Percentiles rank a stretch among this genome's conserved stretches.
Evolutionary conservation across 2,329 filamentous ascomycete genomes (phyloP).

Genomic region (Hypomyces perniciosus): DNA sequence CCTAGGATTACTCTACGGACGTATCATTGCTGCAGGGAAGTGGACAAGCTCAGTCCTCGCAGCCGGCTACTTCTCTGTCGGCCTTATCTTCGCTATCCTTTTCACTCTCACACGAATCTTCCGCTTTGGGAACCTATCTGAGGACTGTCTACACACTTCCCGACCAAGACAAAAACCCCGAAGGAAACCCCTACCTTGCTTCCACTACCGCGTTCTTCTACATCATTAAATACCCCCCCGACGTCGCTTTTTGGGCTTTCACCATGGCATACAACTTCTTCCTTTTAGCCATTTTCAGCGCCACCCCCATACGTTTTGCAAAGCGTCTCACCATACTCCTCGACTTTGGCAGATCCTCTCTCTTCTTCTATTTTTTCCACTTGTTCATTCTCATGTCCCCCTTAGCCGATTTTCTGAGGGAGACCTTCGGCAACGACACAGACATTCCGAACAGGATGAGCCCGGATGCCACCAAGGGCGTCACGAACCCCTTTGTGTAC

Average conservation of each 20-base stretch:
- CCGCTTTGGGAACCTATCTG: conserved; percentile 38
- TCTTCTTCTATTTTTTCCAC: conserved; percentile 42
- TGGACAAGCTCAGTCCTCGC: conserved; percentile 24
- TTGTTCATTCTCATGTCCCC: conserved; percentile 24
- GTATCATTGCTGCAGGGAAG: conserved; percentile 29
- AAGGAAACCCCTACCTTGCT: conserved; percentile 35
- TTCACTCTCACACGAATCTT: conserved; percentile 38
- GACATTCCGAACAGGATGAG: conserved; percentile 21
- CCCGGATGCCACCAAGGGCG: conserved; percentile 22
- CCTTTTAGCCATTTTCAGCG: conserved; percentile 32
- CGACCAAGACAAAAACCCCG: conserved; percentile 26
- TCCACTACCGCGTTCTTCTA: conserved; percentile 40
- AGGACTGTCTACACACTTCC: conserved; percentile 35
- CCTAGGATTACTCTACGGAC: conserved; percentile 38
- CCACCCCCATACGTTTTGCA: conserved; percentile 26
- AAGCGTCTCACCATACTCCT: conserved; percentile 31
- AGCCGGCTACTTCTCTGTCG: conserved; percentile 24
- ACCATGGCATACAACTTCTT: conserved; percentile 34
- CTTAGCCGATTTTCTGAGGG: conserved; percentile 20
- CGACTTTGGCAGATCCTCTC: conserved; percentile 38
- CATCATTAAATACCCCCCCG: conserved; percentile 41
- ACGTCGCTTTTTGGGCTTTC: conserved; percentile 39
- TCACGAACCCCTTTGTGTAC: conserved; percentile 34
- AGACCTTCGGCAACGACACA: conserved; percentile 30
- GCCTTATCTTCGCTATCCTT: conserved; percentile 27